Base-by-base conservation (phyloP, 352 stramenopile species). In the Globisporangium perplexum region DNA sequence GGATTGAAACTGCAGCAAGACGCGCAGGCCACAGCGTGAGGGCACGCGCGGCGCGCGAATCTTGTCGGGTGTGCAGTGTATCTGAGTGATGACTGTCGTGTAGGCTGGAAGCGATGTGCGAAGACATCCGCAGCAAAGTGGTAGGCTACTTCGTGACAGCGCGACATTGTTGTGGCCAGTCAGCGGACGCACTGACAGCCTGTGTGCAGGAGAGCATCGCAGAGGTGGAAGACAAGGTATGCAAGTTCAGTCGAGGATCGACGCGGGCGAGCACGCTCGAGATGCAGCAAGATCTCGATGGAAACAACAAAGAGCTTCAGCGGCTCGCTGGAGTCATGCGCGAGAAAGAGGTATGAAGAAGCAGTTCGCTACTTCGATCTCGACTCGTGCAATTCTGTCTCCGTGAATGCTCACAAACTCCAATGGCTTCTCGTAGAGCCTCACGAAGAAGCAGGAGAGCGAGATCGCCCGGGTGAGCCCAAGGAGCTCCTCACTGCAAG, bases 11-110 rank as follows among this genome's bases (percentile, higher is more conserved):
- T 24, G 3, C 62, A 69, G 43, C 68, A 71, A 31, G 56, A 69
- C 44, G 45, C 52, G 15, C 55, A 77, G 20, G 68, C 74, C 55
- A 42, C 53, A 39, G 73, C 38, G 71, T 81, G 51, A 18, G 49
- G 33, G 8, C 6, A 5, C 7, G 18, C 52, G 6, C 1, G 1
- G 11, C 17, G 24, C 17, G 8, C 2, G 12, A 38, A 46, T 0
- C 15, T 46, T 23, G n/a, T 10, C 10, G 22, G 7, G 24, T 45
- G 20, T 6, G 8, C 4, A 28, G 8, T 12, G 33, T 35, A 3
- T 47, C 1, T 28, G 41, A 20, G 2, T 41, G 31, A 20, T 17
- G 1, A 24, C 26, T 12, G 30, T n/a, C n/a, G n/a, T 28, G n/a
- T 41, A 81, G 71, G n/a, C 15, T 74, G 50, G 52, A 31, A 20